Evolutionary conservation across 2,329 filamentous ascomycete genomes (phyloP).

Genomic region (Fonsecaea nubica): DNA sequence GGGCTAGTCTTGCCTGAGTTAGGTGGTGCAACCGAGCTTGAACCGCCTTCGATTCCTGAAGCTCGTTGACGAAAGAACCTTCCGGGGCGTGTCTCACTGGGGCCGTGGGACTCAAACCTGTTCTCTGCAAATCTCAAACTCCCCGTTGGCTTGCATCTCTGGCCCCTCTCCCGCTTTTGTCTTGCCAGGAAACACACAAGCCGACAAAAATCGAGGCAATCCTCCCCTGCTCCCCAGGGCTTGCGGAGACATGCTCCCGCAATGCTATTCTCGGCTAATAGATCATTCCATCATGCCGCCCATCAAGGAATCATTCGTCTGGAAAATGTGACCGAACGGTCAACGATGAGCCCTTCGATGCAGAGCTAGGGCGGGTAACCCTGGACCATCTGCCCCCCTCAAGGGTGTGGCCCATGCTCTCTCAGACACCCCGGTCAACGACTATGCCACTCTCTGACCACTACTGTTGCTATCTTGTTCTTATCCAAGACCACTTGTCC

Average conservation of each 20-base stretch:
- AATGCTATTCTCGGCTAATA: conserved; percentile 1
- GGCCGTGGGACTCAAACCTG: conserved; percentile 6
- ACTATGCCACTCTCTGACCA: conserved; percentile 30
- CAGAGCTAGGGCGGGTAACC: conserved; percentile 2
- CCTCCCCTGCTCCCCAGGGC: not conserved
- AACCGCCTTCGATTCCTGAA: conserved; percentile 15
- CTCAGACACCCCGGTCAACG: conserved; percentile 22
- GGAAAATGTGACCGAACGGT: conserved; percentile 7
- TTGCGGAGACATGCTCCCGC: not conserved
- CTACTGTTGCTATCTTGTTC: conserved; percentile 19
- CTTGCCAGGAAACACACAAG: not conserved
- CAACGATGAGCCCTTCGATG: conserved; percentile 3
- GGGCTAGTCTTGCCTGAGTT: conserved; percentile 22
- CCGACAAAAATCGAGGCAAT: not conserved
- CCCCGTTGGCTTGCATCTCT: not conserved
- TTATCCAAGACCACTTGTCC: conserved; percentile 26
- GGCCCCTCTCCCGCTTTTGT: not conserved
- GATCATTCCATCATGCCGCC: conserved; percentile 1
- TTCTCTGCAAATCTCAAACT: conserved; percentile 1
- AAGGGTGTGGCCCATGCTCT: conserved; percentile 12
- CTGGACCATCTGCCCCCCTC: conserved; percentile 3
- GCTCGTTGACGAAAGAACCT: conserved; percentile 23
- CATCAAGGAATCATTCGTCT: conserved; percentile 3
- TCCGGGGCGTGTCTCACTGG: conserved; percentile 1
- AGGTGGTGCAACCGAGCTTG: conserved; percentile 11